A percentile compares a stretch with the other conserved stretches of the same genome.
Conservation (phyloP, 371 early-diverging fungal genomes). For the Mortierella polycephala region DNA sequence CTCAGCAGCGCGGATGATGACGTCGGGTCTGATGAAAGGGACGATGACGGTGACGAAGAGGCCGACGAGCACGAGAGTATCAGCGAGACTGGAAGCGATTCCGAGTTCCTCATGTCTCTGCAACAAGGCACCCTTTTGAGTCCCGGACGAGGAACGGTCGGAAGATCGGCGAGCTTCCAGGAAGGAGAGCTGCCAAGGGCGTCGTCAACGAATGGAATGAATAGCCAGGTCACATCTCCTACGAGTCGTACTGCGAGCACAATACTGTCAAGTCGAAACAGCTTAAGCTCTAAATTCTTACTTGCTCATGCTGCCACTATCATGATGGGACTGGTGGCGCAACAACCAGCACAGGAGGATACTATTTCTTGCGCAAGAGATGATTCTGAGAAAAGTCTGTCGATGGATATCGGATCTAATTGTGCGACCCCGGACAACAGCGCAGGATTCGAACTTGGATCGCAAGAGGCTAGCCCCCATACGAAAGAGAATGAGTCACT, state of each 20-base stretch:
- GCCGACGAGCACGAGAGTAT: constrained; percentile 42
- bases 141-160: not conserved
- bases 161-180: constrained; percentile 10
- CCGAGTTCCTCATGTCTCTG: constrained; percentile 9
- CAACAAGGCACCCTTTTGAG: not conserved
- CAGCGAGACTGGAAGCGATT: constrained; percentile 44
- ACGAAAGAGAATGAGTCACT: too few relatives aligned
- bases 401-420: too few relatives aligned
- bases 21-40: constrained; percentile 31
- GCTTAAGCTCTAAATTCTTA: constrained; percentile 41
- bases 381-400: not conserved
- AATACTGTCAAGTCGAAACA: constrained; percentile 9
- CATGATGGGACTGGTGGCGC: constrained; percentile 13
- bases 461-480: too few relatives aligned
- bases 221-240: constrained; percentile 10
- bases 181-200: constrained; percentile 23
- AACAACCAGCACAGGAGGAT: not conserved
- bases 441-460: not conserved
- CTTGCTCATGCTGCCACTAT: constrained; percentile 29
- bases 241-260: constrained; percentile 15
- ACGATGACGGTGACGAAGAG: constrained; percentile 42
- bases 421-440: too few relatives aligned
- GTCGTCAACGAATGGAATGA: constrained; percentile 17
- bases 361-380: not conserved
- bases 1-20: constrained; percentile 12